Base-by-base conservation (phyloP, 78 protist genomes). In the Dictyostelium intermedium region DNA sequence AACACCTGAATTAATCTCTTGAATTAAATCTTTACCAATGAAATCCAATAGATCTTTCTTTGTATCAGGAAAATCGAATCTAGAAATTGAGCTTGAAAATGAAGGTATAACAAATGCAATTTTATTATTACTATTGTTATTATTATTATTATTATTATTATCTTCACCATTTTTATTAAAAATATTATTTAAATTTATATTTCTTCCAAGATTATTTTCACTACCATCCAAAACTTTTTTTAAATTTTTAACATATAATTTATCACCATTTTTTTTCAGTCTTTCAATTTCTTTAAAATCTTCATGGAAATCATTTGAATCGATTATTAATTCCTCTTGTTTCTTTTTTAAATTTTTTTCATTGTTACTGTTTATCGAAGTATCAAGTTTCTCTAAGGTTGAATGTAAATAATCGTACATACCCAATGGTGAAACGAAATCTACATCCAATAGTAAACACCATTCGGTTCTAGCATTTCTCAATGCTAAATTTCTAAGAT, bases 401-500 rank as follows among this genome's bases (percentile, higher is more conserved):
- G 37, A 70, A 18, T n/a, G 47, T 34, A 82, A 37, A 61, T 66
- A 37, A 9, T 83, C 37, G 30, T 89, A 47, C 14, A 76, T 18
- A 23, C 47, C 60, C 3, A 69, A 10, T 8, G 85, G 85, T 45
- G 93, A 39, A 20, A 89, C 47, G 35, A 89, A 89, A 69, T 89
- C 93, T 6, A 74, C 93, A 30, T 89, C 93, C 30, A 89, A 61
- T 37, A 80, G 41, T 11, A 89, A 60, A 27, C 69, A 80, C 86
- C 85, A 80, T 5, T 89, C 86, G 2, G 87, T 89, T 81, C 73
- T 81, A 10, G 63, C 37, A 34, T 81, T 56, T 53, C 25, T 27
- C 11, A 81, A 41, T 56, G 93, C 63, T 80, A 89, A 34, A 70
- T 89, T 89, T 80, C 93, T 89, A 20, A 89, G 86, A 79, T 73